Evolutionary conservation across 1,284 basidiomycete species (phyloP).

Genomic region (Trichosporon asahii): DNA sequence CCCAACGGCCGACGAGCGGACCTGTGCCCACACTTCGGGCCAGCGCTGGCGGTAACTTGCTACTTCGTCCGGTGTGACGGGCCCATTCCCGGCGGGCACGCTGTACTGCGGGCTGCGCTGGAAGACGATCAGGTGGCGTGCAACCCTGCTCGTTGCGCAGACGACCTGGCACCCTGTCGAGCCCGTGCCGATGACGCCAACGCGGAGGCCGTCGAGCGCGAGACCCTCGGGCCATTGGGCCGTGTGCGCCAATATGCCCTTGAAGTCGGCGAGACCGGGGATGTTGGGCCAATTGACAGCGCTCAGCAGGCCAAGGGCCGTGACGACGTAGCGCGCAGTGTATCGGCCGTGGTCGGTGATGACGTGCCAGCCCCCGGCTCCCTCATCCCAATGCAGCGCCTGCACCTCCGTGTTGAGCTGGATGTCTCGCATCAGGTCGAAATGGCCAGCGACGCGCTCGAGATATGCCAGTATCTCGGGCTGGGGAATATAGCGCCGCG

Average conservation of each 20-base stretch:
- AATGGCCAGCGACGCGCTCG: constrained; percentile 25
- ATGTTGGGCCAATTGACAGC: constrained; percentile 26
- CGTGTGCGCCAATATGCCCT: constrained; percentile 18
- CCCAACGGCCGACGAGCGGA: constrained; percentile 10
- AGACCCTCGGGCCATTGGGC: constrained; percentile 16
- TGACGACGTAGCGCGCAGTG: constrained; percentile 30
- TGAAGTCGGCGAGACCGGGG: constrained; percentile 14
- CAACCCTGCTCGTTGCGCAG: constrained; percentile 4
- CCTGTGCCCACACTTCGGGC: constrained; percentile 15
- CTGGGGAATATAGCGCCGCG: constrained; percentile 31
- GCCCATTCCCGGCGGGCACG: constrained; percentile 16
- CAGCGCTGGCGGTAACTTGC: neutral
- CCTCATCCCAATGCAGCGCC: constrained; percentile 11
- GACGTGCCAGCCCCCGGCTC: neutral
- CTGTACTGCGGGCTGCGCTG: constrained; percentile 22
- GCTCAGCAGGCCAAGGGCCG: constrained; percentile 19
- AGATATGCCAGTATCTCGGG: constrained; percentile 36
- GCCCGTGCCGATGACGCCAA: constrained; percentile 15
- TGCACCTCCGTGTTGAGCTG: constrained; percentile 22
- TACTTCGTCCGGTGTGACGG: constrained; percentile 6
- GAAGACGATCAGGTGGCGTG: constrained; percentile 16
- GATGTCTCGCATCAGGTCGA: constrained; percentile 30
- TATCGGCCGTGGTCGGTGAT: neutral
- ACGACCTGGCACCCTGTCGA: constrained; percentile 19
- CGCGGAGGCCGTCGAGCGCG: constrained; percentile 6